Percentiles rank a stretch among this genome's conserved stretches.
Evolutionary conservation across 2,329 filamentous ascomycete genomes (phyloP).

Genomic region (Nemania sp.): DNA sequence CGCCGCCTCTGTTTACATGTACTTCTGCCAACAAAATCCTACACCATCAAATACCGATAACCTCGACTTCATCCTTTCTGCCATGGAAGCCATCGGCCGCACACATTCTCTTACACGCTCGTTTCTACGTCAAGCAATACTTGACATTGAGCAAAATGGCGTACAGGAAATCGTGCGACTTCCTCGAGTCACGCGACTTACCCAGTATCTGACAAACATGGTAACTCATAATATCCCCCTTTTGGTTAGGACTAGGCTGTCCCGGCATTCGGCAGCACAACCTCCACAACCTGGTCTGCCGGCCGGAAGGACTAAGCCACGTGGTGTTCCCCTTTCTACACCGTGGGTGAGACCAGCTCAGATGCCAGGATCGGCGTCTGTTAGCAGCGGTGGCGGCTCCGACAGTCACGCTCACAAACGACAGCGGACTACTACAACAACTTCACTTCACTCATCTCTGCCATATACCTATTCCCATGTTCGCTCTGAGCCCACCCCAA

Average conservation of each 20-base stretch:
- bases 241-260: slow-evolving; percentile 51
- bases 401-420: slow-evolving; percentile 17
- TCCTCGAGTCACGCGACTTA: slow-evolving; percentile 44
- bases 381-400: not conserved
- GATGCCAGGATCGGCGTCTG: not conserved
- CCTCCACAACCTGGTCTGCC: slow-evolving; percentile 51
- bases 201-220: slow-evolving; percentile 35
- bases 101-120: slow-evolving; percentile 78
- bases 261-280: slow-evolving; percentile 47
- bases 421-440: slow-evolving; percentile 9
- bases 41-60: slow-evolving; percentile 52
- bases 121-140: slow-evolving; percentile 81
- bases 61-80: slow-evolving; percentile 76
- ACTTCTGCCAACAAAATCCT: slow-evolving; percentile 62
- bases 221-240: slow-evolving; percentile 51
- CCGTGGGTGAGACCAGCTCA: not conserved
- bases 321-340: not conserved
- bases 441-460: slow-evolving; percentile 8
- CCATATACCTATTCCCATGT: slow-evolving; percentile 11
- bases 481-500: slow-evolving; percentile 5
- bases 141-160: slow-evolving; percentile 71
- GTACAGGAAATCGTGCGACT: slow-evolving; percentile 45
- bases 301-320: slow-evolving; percentile 32
- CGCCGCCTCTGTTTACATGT: slow-evolving; percentile 80
- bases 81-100: slow-evolving; percentile 76